Evolutionary conservation across 192 early-diverging fungal genomes (phyloP).

Genomic region (Oehlia diaphana): DNA sequence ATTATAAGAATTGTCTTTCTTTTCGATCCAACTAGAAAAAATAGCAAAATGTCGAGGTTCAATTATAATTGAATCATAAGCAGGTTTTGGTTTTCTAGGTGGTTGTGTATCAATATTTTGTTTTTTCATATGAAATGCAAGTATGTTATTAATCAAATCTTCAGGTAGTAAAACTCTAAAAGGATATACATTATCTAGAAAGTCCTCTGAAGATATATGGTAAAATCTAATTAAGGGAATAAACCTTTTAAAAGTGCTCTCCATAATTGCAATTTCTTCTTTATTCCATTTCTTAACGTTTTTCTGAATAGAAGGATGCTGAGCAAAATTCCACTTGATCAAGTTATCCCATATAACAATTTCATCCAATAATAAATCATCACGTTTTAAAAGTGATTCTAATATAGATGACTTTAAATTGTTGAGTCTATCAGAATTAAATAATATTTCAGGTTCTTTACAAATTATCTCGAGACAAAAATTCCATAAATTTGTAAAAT

Average conservation of each 20-base stretch:
- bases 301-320: background rate
- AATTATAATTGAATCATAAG: background rate
- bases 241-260: too few species aligned
- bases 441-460: background rate
- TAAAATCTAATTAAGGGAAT: too few species aligned
- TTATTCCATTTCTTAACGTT: background rate
- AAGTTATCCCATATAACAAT: background rate
- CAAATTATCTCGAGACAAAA: background rate
- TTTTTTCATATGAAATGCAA: background rate
- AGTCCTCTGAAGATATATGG: too few species aligned
- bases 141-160: background rate
- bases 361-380: too few species aligned
- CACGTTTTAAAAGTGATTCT: too few species aligned
- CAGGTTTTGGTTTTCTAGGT: too few species aligned
- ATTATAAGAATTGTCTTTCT: background rate
- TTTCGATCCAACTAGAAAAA: conserved; percentile 5
- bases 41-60: background rate
- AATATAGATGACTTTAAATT: too few species aligned
- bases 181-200: too few species aligned
- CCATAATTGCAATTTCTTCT: background rate
- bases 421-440: too few species aligned
- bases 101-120: background rate
- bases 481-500: too few species aligned
- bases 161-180: background rate
- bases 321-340: background rate